phyloP scores from a whole-genome alignment of 805 yeast species.

The Starmera quercuum region DNA sequence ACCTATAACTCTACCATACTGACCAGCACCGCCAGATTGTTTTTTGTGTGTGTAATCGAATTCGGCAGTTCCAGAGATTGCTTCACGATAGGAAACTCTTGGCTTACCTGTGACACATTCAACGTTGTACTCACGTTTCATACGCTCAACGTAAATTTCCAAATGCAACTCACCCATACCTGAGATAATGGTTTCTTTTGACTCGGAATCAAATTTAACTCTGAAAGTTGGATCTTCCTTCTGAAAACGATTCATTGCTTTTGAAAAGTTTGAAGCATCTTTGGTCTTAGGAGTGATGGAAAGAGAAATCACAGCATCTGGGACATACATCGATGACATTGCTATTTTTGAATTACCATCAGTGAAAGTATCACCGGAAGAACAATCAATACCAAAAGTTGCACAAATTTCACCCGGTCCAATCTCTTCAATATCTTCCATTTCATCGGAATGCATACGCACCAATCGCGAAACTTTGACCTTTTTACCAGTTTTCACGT shows the following conservation, averaged over 20 bases:
- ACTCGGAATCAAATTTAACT: constrained; percentile 81
- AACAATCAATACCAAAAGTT: constrained; percentile 97
- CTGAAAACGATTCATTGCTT: constrained; percentile 95
- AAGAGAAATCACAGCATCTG: constrained; percentile 95
- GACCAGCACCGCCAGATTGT: constrained; percentile 99
- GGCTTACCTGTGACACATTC: constrained; percentile 96
- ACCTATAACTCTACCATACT: constrained; percentile 95
- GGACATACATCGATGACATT: constrained; percentile 97
- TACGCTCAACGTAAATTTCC: constrained; percentile 96
- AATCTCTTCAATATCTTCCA: constrained; percentile 95
- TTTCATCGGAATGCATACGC: constrained; percentile 97
- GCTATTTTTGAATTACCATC: constrained; percentile 75
- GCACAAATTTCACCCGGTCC: constrained; percentile 99
- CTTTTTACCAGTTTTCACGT: constrained; percentile 87
- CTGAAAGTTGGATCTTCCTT: constrained; percentile 99
- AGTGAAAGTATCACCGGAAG: constrained; percentile 96
- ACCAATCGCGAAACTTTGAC: constrained; percentile 90
- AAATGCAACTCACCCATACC: constrained; percentile 99
- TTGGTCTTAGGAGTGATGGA: constrained; percentile 83
- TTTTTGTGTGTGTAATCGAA: constrained; percentile 96
- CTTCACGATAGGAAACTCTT: constrained; percentile 96
- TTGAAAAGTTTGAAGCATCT: constrained; percentile 85
- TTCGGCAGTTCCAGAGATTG: constrained; percentile 61
- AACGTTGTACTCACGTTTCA: constrained; percentile 94
- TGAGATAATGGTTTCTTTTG: constrained; percentile 89